A percentile compares a stretch with the other conserved stretches of the same genome.
phyloP scores from a whole-genome alignment of 345 rosid genomes.

The Pistacia atlantica region DNA sequence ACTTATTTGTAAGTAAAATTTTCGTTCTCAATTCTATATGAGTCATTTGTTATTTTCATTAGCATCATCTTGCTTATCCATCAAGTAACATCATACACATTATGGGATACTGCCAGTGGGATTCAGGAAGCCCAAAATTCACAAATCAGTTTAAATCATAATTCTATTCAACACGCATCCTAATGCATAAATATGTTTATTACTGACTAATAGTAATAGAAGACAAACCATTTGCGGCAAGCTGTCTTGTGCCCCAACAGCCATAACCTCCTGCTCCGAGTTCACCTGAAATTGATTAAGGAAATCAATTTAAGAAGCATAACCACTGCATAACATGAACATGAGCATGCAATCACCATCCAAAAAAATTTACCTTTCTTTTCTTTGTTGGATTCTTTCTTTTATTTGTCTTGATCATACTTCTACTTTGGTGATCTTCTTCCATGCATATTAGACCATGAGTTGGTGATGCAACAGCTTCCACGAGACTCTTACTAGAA shows the following conservation, averaged over 20 bases:
- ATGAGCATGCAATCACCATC: slow-evolving; percentile 6
- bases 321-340: background rate
- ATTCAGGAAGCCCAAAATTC: background rate
- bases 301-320: slow-evolving; percentile 4
- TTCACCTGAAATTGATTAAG: slow-evolving; percentile 39
- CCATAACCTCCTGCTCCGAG: slow-evolving; percentile 44
- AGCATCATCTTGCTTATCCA: background rate
- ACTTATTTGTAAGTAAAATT: background rate
- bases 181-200: background rate
- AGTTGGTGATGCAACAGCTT: slow-evolving; percentile 42
- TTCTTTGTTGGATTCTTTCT: slow-evolving; percentile 57
- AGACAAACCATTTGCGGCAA: slow-evolving; percentile 63
- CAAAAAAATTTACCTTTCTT: slow-evolving; percentile 45
- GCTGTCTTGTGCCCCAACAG: slow-evolving; percentile 48
- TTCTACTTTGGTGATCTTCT: slow-evolving; percentile 47
- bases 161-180: background rate
- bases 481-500: slow-evolving; percentile 41
- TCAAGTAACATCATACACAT: background rate
- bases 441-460: slow-evolving; percentile 49
- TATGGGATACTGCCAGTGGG: background rate
- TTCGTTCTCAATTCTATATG: background rate
- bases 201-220: background rate
- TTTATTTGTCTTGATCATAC: slow-evolving; percentile 46
- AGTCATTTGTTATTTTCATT: slow-evolving; percentile 2
- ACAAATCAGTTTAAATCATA: background rate